Evolutionary conservation across 257 asterid species (phyloP), one percentile per base, ranked within the genome.

Genomic region (Mitragyna speciosa): DNA sequence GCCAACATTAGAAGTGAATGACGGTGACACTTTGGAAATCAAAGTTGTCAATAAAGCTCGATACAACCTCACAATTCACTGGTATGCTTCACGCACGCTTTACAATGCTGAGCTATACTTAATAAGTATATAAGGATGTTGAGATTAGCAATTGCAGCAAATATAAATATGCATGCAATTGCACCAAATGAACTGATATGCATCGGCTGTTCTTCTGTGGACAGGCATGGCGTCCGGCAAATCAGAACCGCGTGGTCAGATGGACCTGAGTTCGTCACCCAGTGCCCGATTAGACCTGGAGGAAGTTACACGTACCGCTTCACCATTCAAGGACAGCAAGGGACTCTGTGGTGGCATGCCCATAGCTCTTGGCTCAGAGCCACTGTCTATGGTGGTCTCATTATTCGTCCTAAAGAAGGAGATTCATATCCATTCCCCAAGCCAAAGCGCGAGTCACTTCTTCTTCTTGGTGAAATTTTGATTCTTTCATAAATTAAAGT

Each of bases 281-380:
- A 94, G 72, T 94, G 98, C 83, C 98, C 98, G 0, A 90, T 94
- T 24, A 85, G 91, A 82, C 97, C 98, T 1, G 98, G 97, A 65
- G 84, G 77, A 36, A 94, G 93, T 71, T 94, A 92, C 81, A 94
- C 93, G 0, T 94, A 94, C 81, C 83, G 97, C 6, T 94, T 94
- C 79, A 90, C 93, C 0, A 92, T 94, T 49, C 88, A 89, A 85
- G 98, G 93, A n/a, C 98, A 94, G 45, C 97, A 91, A 87, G 98
- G 98, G 39, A 94, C 98, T 1, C 90, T 94, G 0, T 94, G 98
- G 98, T 94, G 98, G 98, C 98, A 94, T 72, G 98, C 98, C 45
- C 98, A 94, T 80, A 94, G 98, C 84, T 94, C 98, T 1, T 94
- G 98, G 98, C 94, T 94, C 73, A 83, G 98, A 69, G 98, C 98